Evolutionary conservation across 1,284 basidiomycete genomes (phyloP), one percentile per base, ranked within the genome.

Genomic region (Sporisorium scitamineum): DNA sequence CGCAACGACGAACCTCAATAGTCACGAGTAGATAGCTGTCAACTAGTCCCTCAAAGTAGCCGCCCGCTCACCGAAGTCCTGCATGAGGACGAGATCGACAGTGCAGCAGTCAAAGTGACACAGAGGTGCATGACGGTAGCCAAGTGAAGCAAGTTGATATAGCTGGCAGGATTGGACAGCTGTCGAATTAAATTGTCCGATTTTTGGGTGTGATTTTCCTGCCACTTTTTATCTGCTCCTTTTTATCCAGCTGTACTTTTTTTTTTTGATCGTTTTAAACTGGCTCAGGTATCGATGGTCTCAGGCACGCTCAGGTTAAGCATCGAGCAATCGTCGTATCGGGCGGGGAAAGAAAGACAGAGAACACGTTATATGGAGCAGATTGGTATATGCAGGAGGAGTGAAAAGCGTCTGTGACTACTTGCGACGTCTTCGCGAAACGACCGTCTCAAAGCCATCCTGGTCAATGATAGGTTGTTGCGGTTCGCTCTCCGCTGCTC

Each of bases 391-490:
- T 4, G 16, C 44, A 47, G n/a, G n/a, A n/a, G n/a, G n/a, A n/a
- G n/a, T n/a, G n/a, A n/a, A 47, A 6, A n/a, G n/a, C 6, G 34
- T 11, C 8, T 20, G 20, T n/a, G 2, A 10, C 41, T 50, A 70
- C 66, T 79, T 79, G 37, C 69, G 70, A 5, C 76, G 76, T 24
- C 79, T 72, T 24, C 77, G 71, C 6, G 71, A 63, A 27, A 68
- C 76, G n/a, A 84, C 82, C 10, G 80, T 84, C 54, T 79, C 79
- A 55, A 82, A 82, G 8, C 80, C 80, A 48, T 82, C 80, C 55
- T 82, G 78, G 29, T 82, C 80, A 5, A 82, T 55, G 34, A 76
- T 61, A 2, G 80, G 80, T 55, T 78, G 64, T 16, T 62, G 72
- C 24, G 70, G 56, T 22, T 60, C 56, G 5, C 59, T 59, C 7